Conservation (phyloP, 768 basidiomycete genomes). For the Phaeotremella fagi region DNA sequence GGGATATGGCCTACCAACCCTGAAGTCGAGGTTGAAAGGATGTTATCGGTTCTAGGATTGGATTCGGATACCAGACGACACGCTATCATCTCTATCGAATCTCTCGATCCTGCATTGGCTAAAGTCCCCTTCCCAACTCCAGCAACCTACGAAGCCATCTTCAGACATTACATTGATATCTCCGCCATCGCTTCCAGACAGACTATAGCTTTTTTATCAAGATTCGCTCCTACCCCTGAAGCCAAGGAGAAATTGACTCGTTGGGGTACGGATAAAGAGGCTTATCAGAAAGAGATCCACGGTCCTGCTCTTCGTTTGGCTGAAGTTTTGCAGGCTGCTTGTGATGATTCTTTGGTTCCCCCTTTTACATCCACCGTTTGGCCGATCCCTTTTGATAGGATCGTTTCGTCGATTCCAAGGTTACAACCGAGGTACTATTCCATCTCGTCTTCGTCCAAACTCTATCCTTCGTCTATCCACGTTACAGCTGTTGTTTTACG, state of each 20-base stretch:
- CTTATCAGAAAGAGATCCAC: slow-evolving; percentile 69
- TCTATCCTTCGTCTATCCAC: slow-evolving; percentile 82
- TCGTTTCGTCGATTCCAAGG: slow-evolving; percentile 87
- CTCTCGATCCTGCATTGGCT: slow-evolving; percentile 94
- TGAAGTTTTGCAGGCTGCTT: slow-evolving; percentile 85
- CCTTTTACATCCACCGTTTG: slow-evolving; percentile 75
- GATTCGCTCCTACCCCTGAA: slow-evolving; percentile 76
- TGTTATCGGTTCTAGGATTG: slow-evolving; percentile 80
- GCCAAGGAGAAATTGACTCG: slow-evolving; percentile 69
- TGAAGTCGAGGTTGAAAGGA: slow-evolving; percentile 81
- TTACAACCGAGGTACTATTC: slow-evolving; percentile 98
- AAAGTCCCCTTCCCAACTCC: slow-evolving; percentile 99
- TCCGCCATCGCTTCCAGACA: slow-evolving; percentile 92
- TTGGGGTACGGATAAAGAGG: slow-evolving; percentile 80
- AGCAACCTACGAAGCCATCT: slow-evolving; percentile 85
- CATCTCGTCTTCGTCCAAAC: slow-evolving; percentile 93
- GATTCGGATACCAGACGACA: slow-evolving; percentile 63
- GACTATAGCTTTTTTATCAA: slow-evolving; percentile 76
- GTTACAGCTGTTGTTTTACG: slow-evolving; percentile 93
- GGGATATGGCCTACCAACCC: slow-evolving; percentile 97
- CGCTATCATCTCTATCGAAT: slow-evolving; percentile 82
- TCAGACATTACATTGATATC: slow-evolving; percentile 96
- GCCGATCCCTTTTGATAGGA: slow-evolving; percentile 91
- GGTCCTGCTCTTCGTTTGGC: slow-evolving; percentile 80
- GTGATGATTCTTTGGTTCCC: slow-evolving; percentile 65